phyloP scores from a whole-genome alignment of 345 rosid genomes.

The Iberis pinnata region DNA sequence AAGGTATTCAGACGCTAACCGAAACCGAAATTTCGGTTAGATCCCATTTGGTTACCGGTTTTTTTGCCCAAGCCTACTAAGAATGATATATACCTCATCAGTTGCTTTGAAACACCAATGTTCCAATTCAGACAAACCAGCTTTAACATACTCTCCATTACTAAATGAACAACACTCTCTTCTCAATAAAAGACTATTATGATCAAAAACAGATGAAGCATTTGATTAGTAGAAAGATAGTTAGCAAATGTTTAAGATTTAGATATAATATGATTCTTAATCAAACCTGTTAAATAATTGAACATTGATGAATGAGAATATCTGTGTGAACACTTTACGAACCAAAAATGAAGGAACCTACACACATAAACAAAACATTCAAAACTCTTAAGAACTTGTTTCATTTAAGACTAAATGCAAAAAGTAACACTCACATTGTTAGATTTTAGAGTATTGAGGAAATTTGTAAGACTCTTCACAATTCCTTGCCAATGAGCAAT shows the following conservation, averaged over 20 bases:
- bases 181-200: slow-evolving; percentile 64
- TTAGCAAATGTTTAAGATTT: not conserved
- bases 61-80: too few relatives aligned
- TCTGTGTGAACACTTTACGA: slow-evolving; percentile 88
- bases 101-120: slow-evolving; percentile 96
- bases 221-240: not conserved
- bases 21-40: too few relatives aligned
- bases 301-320: slow-evolving; percentile 94
- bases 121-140: slow-evolving; percentile 89
- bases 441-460: slow-evolving; percentile 63
- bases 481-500: slow-evolving; percentile 98
- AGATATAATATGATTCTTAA: not conserved
- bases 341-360: slow-evolving; percentile 94
- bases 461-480: slow-evolving; percentile 85
- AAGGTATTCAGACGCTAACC: too few relatives aligned
- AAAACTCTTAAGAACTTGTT: not conserved
- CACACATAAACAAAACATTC: slow-evolving; percentile 12
- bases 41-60: too few relatives aligned
- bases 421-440: slow-evolving; percentile 44
- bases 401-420: not conserved
- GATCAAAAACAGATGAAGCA: not conserved
- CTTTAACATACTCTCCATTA: slow-evolving; percentile 88
- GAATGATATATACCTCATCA: slow-evolving; percentile 55
- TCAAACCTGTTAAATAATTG: slow-evolving; percentile 86
- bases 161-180: slow-evolving; percentile 96